These are phyloP conservation scores for Triticum monococcum DNA, from an alignment of 176 grass and related monocot species.

Conservation along the genomic window DNA sequence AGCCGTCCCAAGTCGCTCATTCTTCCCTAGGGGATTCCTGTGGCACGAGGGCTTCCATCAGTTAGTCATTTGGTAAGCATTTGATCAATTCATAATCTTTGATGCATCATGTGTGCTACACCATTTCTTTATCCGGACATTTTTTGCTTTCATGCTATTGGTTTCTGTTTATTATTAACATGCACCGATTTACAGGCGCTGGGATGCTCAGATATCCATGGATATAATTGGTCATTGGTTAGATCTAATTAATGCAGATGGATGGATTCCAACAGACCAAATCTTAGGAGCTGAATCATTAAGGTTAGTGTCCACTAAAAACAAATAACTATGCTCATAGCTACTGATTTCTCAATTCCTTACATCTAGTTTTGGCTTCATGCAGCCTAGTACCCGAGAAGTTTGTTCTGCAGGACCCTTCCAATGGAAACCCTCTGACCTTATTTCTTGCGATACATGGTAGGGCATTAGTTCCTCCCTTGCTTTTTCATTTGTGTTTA, in stretches of 20 bases:
- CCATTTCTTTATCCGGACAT: neutral
- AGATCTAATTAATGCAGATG: constrained; percentile 92
- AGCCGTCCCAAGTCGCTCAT: constrained; percentile 90
- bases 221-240: constrained; percentile 97
- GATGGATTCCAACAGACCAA: constrained; percentile 97
- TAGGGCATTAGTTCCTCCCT: constrained; percentile 8
- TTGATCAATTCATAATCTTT: constrained; percentile 24
- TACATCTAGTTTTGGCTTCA: constrained; percentile 34
- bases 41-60: constrained; percentile 99
- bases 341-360: constrained; percentile 18
- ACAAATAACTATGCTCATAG: neutral
- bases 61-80: constrained; percentile 68
- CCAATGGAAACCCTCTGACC: constrained; percentile 90
- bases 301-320: constrained; percentile 53
- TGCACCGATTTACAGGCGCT: constrained; percentile 52
- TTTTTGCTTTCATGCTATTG: neutral
- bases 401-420: constrained; percentile 92
- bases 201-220: constrained; percentile 93
- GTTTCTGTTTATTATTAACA: neutral
- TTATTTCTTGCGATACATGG: constrained; percentile 87
- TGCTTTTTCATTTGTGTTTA: neutral
- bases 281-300: constrained; percentile 94
- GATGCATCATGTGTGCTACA: neutral
- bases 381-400: constrained; percentile 86
- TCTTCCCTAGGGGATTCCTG: constrained; percentile 94